Base-by-base conservation (phyloP, 192 early-diverging fungal genomes). In the Rhizoclosmatium sp. region DNA sequence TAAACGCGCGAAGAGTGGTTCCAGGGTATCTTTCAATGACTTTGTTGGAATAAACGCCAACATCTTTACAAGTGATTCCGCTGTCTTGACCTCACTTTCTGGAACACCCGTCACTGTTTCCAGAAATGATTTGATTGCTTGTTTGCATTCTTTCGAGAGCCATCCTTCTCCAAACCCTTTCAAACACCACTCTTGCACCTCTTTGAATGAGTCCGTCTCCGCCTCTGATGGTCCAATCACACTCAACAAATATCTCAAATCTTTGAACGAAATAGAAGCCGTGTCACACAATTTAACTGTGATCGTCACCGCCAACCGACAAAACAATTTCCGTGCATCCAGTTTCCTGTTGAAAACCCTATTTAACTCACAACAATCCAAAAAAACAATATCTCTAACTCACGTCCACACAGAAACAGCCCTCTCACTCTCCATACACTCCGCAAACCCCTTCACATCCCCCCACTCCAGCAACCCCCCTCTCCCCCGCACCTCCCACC, bases 361-460 rank as follows among this genome's bases (percentile, higher is more conserved):
- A 59, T 73, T 59, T 39, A 65, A 10, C 40, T 16, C 56, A 42
- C 21, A 39, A 41, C 44, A 65, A 47, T 14, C 40, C 46, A 12
- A 69, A 47, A 19, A 19, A n/a, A 69, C n/a, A 64, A 65, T 0
- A 58, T 3, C 0, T 21, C 0, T n/a, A 72, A 73, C 79, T 75
- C 49, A 80, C 79, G 79, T 80, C 79, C 79, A 80, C 31, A 80
- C 71, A 5, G 65, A 67, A 7, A 75, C 73, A 19, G 79, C 56
- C 54, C 79, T 48, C 4, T 75, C 48, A 39, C 65, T 66, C 41
- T 45, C 60, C 60, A 56, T 9, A 9, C 9, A 56, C 54, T 9
- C 54, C 19, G 9, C 54, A 9, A 56, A 56, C 54, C 19, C 19
- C 19, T 9, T 14, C 10, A 56, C 54, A 9, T 56, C 54, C 9